Base-by-base conservation (phyloP, 306 rosid species). In the Rosa multiflora region DNA sequence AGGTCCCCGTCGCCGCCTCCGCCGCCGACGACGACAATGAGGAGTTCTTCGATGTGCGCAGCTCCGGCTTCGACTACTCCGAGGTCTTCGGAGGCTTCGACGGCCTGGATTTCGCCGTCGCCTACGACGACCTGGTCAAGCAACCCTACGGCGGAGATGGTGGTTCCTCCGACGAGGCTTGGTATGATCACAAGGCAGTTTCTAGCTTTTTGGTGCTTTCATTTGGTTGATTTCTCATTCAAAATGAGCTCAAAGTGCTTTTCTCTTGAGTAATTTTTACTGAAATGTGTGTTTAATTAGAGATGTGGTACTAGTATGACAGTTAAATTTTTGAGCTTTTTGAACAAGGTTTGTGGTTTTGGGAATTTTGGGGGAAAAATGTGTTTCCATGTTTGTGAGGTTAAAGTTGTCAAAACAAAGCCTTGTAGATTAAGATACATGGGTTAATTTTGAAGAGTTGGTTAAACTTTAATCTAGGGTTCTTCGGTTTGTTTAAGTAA, bases 51-150 rank as follows among this genome's bases (percentile, higher is more conserved):
- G 97, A 94, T 78, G 89, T 85, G n/a, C 81, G 90, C 64, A 82
- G 87, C 78, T 84, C 89, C 32, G 80, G 84, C 15, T 91, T 90
- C 69, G 92, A 94, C 85, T 94, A 94, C 78, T 8, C 82, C 7
- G 98, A 94, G 80, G 94, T 94, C 15, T 94, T 94, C 73, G 85
- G 95, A 1, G 93, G 91, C 37, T 87, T 83, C 14, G 72, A 76
- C 13, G 91, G 91, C 18, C 73, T 91, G 3, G 97, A 89, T 76
- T 91, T 86, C 81, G 88, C 88, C 46, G 82, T 88, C 9, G 88
- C 93, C 3, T 86, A 52, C 43, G 97, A 94, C 67, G 94, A 92
- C 73, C 80, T 94, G 89, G 83, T 87, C 83, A 76, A 83, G 63
- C 82, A 74, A 29, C 64, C 87, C 70, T 56, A 55, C 52, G 78